phyloP scores from a whole-genome alignment of 208 protist species.

The Acanthamoeba royreba region DNA sequence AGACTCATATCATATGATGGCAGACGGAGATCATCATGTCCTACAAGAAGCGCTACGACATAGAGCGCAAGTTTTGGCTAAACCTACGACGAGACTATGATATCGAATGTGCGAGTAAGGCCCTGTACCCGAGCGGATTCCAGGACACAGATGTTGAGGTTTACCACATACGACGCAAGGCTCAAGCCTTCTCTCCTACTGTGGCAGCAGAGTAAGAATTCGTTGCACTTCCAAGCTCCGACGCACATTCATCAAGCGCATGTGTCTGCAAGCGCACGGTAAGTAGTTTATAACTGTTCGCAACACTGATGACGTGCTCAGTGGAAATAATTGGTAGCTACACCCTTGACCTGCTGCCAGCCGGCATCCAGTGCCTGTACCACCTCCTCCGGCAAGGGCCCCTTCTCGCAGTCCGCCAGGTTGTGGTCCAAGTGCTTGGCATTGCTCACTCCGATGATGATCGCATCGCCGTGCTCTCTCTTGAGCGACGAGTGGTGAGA shows the following conservation, averaged over 20 bases:
- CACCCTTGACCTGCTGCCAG: background rate
- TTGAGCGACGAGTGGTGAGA: slow-evolving; percentile 39
- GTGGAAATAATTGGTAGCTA: background rate
- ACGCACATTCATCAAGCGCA: too few relatives aligned
- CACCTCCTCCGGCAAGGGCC: slow-evolving; percentile 11
- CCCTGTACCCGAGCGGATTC: background rate
- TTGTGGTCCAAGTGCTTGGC: slow-evolving; percentile 42
- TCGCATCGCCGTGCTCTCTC: slow-evolving; percentile 1
- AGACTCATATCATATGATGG: too few relatives aligned
- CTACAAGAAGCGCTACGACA: background rate
- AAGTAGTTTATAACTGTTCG: too few relatives aligned
- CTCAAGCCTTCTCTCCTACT: too few relatives aligned
- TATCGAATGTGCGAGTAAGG: background rate
- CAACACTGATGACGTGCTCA: too few relatives aligned
- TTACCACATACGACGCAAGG: background rate
- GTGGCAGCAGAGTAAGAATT: too few relatives aligned
- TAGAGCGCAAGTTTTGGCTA: background rate
- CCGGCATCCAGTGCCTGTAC: background rate
- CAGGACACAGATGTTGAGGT: background rate
- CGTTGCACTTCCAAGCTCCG: too few relatives aligned
- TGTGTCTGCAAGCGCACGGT: too few relatives aligned
- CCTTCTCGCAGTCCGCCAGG: slow-evolving; percentile 10
- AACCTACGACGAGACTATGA: background rate
- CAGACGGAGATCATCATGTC: background rate
- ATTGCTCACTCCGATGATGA: slow-evolving; percentile 43